Percentiles rank a stretch among this genome's conserved stretches.
Conservation (phyloP, 805 yeast genomes). For the Naumovozyma dairenensis region DNA sequence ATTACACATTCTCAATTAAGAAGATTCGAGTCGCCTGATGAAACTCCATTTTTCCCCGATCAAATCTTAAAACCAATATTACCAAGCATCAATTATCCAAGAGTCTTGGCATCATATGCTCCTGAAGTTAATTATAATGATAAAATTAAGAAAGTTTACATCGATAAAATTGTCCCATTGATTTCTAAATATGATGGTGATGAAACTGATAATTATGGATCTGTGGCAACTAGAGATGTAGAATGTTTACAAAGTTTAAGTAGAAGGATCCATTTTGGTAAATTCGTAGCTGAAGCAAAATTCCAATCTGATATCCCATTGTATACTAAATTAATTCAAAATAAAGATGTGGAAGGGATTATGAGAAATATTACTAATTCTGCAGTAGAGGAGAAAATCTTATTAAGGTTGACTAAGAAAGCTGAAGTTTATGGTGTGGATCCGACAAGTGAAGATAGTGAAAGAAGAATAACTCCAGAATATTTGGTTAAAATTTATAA, state of each 20-base stretch:
- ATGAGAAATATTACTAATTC: slow-evolving; percentile 75
- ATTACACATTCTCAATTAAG: slow-evolving; percentile 68
- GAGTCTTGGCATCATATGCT: slow-evolving; percentile 62
- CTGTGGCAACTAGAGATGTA: slow-evolving; percentile 76
- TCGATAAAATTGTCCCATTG: slow-evolving; percentile 63
- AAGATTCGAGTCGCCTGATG: slow-evolving; percentile 91
- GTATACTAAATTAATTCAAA: slow-evolving; percentile 55
- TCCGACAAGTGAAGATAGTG: slow-evolving; percentile 66
- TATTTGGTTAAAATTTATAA: slow-evolving; percentile 74
- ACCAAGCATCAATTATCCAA: slow-evolving; percentile 74
- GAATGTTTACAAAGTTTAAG: slow-evolving; percentile 81
- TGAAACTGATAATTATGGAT: slow-evolving; percentile 78
- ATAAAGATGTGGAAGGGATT: slow-evolving; percentile 60
- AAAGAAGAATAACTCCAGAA: slow-evolving; percentile 74
- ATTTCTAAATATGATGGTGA: slow-evolving; percentile 60
- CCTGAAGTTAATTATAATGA: slow-evolving; percentile 67
- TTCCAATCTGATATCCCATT: slow-evolving; percentile 56
- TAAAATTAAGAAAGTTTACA: slow-evolving; percentile 59
- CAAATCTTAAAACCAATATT: slow-evolving; percentile 55
- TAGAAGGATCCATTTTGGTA: slow-evolving; percentile 91
- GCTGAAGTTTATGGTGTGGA: slow-evolving; percentile 84
- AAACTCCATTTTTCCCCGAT: slow-evolving; percentile 77
- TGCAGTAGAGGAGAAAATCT: slow-evolving; percentile 76
- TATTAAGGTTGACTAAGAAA: slow-evolving; percentile 67
- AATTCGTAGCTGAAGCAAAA: slow-evolving; percentile 95